A percentile compares a stretch with the other conserved stretches of the same genome.
These are phyloP conservation scores for Oidiodendron maius DNA, from an alignment of 495 filamentous ascomycete genomes.

Conservation along the genomic window DNA sequence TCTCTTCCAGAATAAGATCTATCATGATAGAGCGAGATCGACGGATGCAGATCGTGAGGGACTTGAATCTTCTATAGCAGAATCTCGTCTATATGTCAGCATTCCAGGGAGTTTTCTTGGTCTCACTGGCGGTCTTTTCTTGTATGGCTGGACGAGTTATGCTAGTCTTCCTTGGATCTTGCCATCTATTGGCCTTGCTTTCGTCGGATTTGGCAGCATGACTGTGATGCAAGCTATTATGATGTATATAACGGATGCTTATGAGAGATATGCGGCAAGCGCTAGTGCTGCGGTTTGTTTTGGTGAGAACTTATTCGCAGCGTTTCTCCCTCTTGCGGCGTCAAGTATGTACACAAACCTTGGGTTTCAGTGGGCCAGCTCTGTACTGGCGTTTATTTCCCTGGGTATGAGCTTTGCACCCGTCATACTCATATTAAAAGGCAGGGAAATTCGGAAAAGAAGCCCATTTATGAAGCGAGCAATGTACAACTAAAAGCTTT, in stretches of 20 bases:
- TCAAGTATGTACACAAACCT: slow-evolving; percentile 35
- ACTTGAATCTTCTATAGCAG: slow-evolving; percentile 40
- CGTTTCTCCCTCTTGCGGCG: slow-evolving; percentile 32
- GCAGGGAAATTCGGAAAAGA: slow-evolving; percentile 20
- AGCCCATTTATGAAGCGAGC: slow-evolving; percentile 12
- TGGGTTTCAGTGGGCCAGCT: slow-evolving; percentile 40
- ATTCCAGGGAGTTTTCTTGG: slow-evolving; percentile 42
- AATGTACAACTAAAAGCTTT: too few species aligned
- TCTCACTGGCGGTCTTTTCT: slow-evolving; percentile 44
- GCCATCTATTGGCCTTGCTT: slow-evolving; percentile 44
- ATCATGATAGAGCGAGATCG: slow-evolving; percentile 40
- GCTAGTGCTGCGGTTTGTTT: slow-evolving; percentile 30
- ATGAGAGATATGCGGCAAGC: slow-evolving; percentile 31
- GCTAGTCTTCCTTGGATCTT: slow-evolving; percentile 43
- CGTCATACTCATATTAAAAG: slow-evolving; percentile 28
- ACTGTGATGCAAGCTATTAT: slow-evolving; percentile 57
- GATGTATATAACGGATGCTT: slow-evolving; percentile 48
- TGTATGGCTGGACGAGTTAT: slow-evolving; percentile 59
- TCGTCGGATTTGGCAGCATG: slow-evolving; percentile 49
- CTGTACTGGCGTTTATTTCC: slow-evolving; percentile 33
- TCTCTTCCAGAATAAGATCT: slow-evolving; percentile 36
- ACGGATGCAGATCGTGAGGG: slow-evolving; percentile 42
- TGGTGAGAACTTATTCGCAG: slow-evolving; percentile 25
- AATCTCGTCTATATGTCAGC: slow-evolving; percentile 50
- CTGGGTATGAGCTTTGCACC: slow-evolving; percentile 31